Conservation (phyloP, 2,329 filamentous ascomycete species). For the Epichloe hybrida region DNA sequence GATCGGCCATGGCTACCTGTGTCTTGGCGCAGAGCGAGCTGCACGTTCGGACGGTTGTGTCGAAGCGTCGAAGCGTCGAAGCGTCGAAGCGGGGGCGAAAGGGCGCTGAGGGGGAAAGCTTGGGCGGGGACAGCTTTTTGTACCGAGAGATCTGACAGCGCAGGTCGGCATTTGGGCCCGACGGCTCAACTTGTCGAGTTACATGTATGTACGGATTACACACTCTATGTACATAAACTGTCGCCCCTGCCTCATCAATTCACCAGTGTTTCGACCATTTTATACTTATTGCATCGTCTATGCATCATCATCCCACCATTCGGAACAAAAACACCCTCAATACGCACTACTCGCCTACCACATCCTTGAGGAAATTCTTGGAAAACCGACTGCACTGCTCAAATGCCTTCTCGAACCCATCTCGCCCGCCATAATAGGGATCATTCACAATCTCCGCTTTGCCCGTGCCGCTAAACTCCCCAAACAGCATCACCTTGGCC, state of each 20-base stretch:
- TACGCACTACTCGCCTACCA: conserved; percentile 17
- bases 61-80: background rate
- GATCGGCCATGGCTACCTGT: conserved; percentile 23
- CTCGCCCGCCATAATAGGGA: conserved; percentile 79
- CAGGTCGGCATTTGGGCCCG: too few species aligned
- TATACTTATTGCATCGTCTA: too few species aligned
- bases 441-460: conserved; percentile 64
- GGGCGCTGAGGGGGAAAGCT: background rate
- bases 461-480: conserved; percentile 56
- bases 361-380: conserved; percentile 56
- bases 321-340: conserved; percentile 1
- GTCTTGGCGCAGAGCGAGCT: background rate
- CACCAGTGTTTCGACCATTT: too few species aligned
- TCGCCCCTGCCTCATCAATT: background rate
- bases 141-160: background rate
- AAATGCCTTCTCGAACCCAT: conserved; percentile 77
- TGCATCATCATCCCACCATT: too few species aligned
- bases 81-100: too few species aligned
- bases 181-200: too few species aligned
- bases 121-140: conserved; percentile 1
- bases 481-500: conserved; percentile 68
- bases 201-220: too few species aligned
- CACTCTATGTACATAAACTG: too few species aligned
- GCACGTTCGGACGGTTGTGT: background rate
- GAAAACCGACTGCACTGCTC: conserved; percentile 71